Conservation (phyloP, 2,329 filamentous ascomycete species). For the Aureobasidium musti region DNA sequence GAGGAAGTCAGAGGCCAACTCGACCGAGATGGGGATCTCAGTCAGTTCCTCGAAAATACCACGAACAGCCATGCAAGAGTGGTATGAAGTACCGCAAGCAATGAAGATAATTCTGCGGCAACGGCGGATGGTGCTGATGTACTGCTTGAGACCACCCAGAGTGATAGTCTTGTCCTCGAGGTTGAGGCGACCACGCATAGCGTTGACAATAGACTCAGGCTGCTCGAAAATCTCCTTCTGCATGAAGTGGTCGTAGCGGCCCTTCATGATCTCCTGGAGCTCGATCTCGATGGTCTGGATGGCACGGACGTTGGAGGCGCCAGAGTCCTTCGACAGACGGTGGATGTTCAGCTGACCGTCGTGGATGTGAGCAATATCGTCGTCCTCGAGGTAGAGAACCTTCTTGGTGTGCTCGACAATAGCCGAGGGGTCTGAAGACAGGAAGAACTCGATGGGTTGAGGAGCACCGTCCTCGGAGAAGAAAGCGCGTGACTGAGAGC, state of each 20-base stretch:
- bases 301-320: conserved; percentile 92
- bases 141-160: conserved; percentile 91
- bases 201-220: conserved; percentile 98
- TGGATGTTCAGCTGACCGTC: conserved; percentile 99
- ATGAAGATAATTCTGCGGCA: conserved; percentile 99
- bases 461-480: conserved; percentile 97
- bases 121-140: conserved; percentile 93
- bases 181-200: conserved; percentile 98
- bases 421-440: conserved; percentile 96
- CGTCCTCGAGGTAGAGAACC: conserved; percentile 98
- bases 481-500: conserved; percentile 97
- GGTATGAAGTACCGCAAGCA: conserved; percentile 96
- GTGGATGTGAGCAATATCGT: conserved; percentile 99
- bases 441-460: conserved; percentile 98
- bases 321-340: conserved; percentile 94
- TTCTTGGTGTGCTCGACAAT: conserved; percentile 99
- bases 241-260: conserved; percentile 99
- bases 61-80: conserved; percentile 99
- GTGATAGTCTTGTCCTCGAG: conserved; percentile 92
- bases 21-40: conserved; percentile 95
- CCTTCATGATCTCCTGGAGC: conserved; percentile 99
- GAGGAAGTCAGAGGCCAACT: conserved; percentile 96
- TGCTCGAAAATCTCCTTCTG: conserved; percentile 99
- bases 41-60: conserved; percentile 97
- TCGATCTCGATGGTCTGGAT: conserved; percentile 99